A percentile compares a stretch with the other conserved stretches of the same genome.
phyloP scores from a whole-genome alignment of 1,284 basidiomycete species.

The Rhodotorula sp. region DNA sequence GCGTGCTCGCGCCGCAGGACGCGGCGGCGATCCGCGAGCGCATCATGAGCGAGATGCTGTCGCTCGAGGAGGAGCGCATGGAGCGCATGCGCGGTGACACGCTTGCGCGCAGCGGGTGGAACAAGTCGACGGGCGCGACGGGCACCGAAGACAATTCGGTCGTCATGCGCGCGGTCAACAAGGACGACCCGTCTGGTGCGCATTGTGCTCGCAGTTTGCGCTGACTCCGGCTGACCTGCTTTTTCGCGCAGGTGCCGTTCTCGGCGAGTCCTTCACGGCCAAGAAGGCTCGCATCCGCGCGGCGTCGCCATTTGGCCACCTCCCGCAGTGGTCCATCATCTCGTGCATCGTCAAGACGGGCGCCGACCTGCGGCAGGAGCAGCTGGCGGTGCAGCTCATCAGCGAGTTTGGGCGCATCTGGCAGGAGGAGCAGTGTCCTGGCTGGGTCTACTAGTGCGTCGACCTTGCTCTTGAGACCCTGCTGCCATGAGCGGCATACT shows the following conservation, averaged over 20 bases:
- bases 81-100: conserved; percentile 73
- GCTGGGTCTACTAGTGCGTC: conserved; percentile 90
- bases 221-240: not conserved
- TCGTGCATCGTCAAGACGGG: conserved; percentile 99
- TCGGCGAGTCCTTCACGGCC: conserved; percentile 90
- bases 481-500: too few relatives aligned
- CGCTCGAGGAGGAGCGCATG: conserved; percentile 95
- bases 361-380: conserved; percentile 94
- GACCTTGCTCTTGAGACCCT: too few relatives aligned
- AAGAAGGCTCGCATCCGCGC: conserved; percentile 96
- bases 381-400: conserved; percentile 93
- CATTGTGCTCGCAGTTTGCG: conserved; percentile 1
- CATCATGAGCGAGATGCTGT: conserved; percentile 99
- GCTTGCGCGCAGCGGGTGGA: conserved; percentile 24
- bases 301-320: conserved; percentile 90
- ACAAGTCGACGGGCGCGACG: conserved; percentile 2
- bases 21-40: conserved; percentile 87
- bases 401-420: conserved; percentile 91
- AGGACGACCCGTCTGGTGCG: conserved; percentile 86
- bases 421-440: conserved; percentile 85
- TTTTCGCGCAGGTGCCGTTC: conserved; percentile 64
- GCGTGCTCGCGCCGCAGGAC: conserved; percentile 68
- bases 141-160: conserved; percentile 54
- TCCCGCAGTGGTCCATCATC: conserved; percentile 71
- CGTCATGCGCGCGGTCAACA: conserved; percentile 89